Evolutionary conservation across 768 basidiomycete genomes (phyloP).

Genomic region (Boletus eberwhitei): DNA sequence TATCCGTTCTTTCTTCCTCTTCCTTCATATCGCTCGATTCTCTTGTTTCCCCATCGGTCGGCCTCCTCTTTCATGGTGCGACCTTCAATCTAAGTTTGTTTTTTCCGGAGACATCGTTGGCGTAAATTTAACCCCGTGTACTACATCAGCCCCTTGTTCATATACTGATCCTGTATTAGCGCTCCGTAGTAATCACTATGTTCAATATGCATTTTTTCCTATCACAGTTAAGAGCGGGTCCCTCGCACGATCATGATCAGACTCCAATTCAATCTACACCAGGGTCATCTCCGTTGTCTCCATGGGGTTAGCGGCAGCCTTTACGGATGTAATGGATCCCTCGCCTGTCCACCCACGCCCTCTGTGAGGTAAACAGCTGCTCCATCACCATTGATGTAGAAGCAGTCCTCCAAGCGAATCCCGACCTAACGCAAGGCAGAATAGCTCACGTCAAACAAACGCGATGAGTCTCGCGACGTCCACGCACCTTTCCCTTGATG

Average conservation of each 20-base stretch:
- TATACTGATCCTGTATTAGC: slow-evolving; percentile 28
- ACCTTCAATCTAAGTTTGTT: slow-evolving; percentile 7
- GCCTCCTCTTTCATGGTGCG: slow-evolving; percentile 1
- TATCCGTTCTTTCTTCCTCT: slow-evolving; percentile 16
- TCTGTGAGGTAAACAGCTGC: slow-evolving; percentile 56
- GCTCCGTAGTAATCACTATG: slow-evolving; percentile 23
- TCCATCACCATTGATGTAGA: slow-evolving; percentile 60
- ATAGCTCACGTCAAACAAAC: slow-evolving; percentile 4
- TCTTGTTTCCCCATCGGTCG: slow-evolving; percentile 6
- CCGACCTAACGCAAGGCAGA: slow-evolving; percentile 50
- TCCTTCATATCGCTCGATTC: slow-evolving; percentile 16
- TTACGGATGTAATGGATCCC: slow-evolving; percentile 35
- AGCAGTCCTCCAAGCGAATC: slow-evolving; percentile 81
- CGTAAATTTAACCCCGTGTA: slow-evolving; percentile 22
- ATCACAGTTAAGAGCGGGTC: background rate
- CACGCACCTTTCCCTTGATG: slow-evolving; percentile 61
- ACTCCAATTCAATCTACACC: background rate
- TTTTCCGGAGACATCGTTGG: slow-evolving; percentile 10
- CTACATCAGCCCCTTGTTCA: slow-evolving; percentile 25
- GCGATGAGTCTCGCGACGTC: background rate
- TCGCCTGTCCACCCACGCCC: slow-evolving; percentile 58
- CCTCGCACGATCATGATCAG: background rate
- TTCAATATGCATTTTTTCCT: slow-evolving; percentile 18
- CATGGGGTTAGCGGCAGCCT: slow-evolving; percentile 9
- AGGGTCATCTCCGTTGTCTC: slow-evolving; percentile 22